Evolutionary conservation across 2,329 filamentous ascomycete genomes (phyloP), one percentile per base, ranked within the genome.

Genomic region (Neobulgaria alba): DNA sequence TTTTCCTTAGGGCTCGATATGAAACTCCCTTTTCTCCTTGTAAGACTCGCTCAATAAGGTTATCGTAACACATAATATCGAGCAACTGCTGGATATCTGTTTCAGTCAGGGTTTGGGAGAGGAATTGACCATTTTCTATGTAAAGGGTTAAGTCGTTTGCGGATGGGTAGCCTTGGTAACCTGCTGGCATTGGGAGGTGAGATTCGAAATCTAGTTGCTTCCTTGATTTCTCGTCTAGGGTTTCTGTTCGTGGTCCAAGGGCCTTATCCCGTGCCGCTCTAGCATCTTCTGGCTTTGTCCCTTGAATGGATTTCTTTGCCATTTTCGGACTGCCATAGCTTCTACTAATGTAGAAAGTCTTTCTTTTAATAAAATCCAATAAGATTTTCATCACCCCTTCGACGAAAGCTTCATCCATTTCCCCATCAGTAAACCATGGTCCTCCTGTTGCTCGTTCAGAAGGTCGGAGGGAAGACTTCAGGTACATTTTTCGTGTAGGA

Each of bases 401-500:
- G 54, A 96, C 89, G 60, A 98, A 86, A 43, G 83, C 84, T 49
- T 85, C 81, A 63, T 98, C 92, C 10, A 96, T 73, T 50, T 89
- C 84, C 38, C 87, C 85, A 48, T 95, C 88, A 5, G 85, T 89
- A 61, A 92, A 95, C 86, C 90, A 98, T 7, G 87, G 84, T 2
- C 92, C 92, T 35, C 92, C 92, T 0, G 88, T 94, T 34, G 93
- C 85, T 47, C 92, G 84, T 47, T 95, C 89, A 39, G 82, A 86
- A 0, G 92, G 90, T 9, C 79, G 77, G 46, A 98, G 75, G 48
- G 82, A 81, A 39, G 82, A 78, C 57, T 95, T 81, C 73, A 98
- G 94, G 71, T 92, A 98, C 75, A 94, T 95, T 66, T 94, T 95
- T 60, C 92, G 84, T 51, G 82, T 85, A 19, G 87, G 86, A 58